phyloP scores from a whole-genome alignment of 441 rosid species.

The Flueggea neowawraea region DNA sequence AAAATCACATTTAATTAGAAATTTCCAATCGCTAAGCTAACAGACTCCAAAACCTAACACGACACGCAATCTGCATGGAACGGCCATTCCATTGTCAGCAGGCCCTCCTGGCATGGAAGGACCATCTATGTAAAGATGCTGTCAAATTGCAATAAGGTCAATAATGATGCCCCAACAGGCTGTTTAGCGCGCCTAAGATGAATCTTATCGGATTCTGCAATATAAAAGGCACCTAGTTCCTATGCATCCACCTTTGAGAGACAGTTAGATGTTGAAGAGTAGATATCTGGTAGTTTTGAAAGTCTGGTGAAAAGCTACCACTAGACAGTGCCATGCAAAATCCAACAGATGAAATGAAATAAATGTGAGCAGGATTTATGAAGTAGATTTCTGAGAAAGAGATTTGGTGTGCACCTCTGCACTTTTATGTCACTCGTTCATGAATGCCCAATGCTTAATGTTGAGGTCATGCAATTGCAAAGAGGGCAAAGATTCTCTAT shows the following conservation, averaged over 20 bases:
- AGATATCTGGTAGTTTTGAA: conserved; percentile 41
- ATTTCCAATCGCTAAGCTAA: conserved; percentile 20
- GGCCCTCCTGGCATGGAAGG: conserved; percentile 17
- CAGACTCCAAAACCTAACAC: conserved; percentile 16
- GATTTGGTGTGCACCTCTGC: conserved; percentile 8
- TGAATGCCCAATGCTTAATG: conserved; percentile 17
- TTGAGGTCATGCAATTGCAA: conserved; percentile 17
- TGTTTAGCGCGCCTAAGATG: conserved; percentile 12
- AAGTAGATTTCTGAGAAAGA: not conserved
- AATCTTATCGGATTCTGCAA: conserved; percentile 6
- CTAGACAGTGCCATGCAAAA: conserved; percentile 11
- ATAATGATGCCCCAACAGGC: conserved; percentile 22
- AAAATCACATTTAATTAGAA: conserved; percentile 17
- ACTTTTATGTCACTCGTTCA: conserved; percentile 18
- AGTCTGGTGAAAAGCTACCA: conserved; percentile 28
- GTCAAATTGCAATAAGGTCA: conserved; percentile 14
- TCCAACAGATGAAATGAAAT: not conserved
- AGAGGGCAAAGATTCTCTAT: not conserved
- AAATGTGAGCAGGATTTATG: conserved; percentile 6
- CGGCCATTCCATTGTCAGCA: conserved; percentile 2
- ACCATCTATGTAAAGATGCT: conserved; percentile 3
- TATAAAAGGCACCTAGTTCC: conserved; percentile 13
- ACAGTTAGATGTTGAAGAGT: conserved; percentile 59
- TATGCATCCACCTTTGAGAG: conserved; percentile 24
- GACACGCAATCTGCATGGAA: conserved; percentile 19